Evolutionary conservation across 2,329 filamentous ascomycete species (phyloP).

Genomic region (Colletotrichum phormii): DNA sequence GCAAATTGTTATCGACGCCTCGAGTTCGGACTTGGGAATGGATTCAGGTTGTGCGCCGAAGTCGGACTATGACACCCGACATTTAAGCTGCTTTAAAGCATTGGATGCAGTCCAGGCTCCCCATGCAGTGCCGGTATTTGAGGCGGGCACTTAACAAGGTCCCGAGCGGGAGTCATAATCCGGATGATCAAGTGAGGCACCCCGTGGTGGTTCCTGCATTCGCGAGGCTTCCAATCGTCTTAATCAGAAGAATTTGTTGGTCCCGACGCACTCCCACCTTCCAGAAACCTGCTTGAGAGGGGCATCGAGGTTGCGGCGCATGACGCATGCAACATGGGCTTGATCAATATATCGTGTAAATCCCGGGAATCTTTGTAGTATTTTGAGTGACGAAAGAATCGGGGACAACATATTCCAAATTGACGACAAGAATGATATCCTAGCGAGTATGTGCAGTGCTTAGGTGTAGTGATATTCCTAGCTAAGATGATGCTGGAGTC

Average conservation of each 20-base stretch:
- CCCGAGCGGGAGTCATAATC: background rate
- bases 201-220: background rate
- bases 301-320: too few relatives aligned
- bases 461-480: background rate
- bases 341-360: background rate
- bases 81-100: background rate
- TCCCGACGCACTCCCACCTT: conserved; percentile 17
- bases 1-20: background rate
- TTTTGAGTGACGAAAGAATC: background rate
- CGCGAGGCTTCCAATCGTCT: background rate
- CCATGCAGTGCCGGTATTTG: background rate
- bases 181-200: background rate
- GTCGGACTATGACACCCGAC: background rate
- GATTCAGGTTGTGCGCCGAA: background rate
- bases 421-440: background rate
- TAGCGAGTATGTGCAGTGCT: background rate
- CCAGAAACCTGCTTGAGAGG: background rate
- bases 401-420: background rate
- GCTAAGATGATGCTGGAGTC: background rate
- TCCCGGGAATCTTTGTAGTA: background rate
- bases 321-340: background rate
- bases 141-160: background rate
- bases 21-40: conserved; percentile 2
- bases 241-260: background rate
- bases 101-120: background rate